Evolutionary conservation across 306 rosid species (phyloP), one percentile per base, ranked within the genome.

Genomic region (Prunus mira): DNA sequence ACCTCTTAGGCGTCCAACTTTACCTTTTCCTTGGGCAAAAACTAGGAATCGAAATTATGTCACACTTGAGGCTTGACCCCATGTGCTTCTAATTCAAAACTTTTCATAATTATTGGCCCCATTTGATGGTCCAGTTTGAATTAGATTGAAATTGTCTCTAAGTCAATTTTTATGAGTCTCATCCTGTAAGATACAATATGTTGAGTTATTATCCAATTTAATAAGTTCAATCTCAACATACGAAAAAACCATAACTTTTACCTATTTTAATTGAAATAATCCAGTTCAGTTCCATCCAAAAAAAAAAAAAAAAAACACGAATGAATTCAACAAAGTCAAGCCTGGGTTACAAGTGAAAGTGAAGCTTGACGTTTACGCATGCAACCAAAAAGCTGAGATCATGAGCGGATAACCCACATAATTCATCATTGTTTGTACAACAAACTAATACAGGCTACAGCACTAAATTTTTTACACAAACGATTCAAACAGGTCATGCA

Each of bases 381-480:
- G 78, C 24, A 72, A 81, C 60, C 70, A 46, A 74, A 76, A 67
- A 70, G 79, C 75, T 54, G 70, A 64, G 65, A 82, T 72, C 61
- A 25, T 45, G 76, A 75, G 83, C 74, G 43, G 65, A 72, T 55
- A n/a, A 27, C 80, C 34, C 45, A 45, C 18, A 73, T 63, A 46
- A 61, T 43, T 79, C 43, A 38, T 38, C 43, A 38, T 6, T 38
- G 43, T 38, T 38, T 38, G 43, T 38, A 68, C 68, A 74, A 45
- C 30, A 71, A 81, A 69, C 87, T 63, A 73, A 47, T 34, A 65
- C 1, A 15, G 13, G 24, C 49, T 19, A 62, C 71, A 34, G 46
- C 75, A 47, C 77, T 76, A 64, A 18, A 47, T 14, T 69, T 55
- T 76, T 65, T 74, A 43, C 11, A 18, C 67, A 15, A 2, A 3